Percentiles rank a stretch among this genome's conserved stretches.
Conservation (phyloP, 2,329 filamentous ascomycete species). For the Thelonectria discophora region DNA sequence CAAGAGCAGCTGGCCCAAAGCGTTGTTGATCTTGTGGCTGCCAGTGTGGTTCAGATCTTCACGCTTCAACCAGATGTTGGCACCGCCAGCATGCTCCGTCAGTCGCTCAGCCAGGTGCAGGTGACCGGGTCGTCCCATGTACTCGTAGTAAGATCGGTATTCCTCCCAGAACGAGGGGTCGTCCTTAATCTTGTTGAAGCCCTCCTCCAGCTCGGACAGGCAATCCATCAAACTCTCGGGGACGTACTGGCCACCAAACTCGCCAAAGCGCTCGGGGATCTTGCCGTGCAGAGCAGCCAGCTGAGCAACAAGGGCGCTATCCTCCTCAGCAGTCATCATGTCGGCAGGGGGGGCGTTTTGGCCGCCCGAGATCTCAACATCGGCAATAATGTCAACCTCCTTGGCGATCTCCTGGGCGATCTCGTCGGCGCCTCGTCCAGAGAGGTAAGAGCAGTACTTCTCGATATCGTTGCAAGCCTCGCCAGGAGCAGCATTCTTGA, state of each 20-base stretch:
- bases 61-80: conserved; percentile 97
- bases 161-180: conserved; percentile 97
- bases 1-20: conserved; percentile 89
- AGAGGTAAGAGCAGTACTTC: conserved; percentile 82
- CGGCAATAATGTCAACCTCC: conserved; percentile 71
- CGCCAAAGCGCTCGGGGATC: conserved; percentile 87
- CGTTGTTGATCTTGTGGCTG: conserved; percentile 99
- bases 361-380: conserved; percentile 53
- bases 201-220: conserved; percentile 85
- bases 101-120: conserved; percentile 88
- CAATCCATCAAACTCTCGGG: conserved; percentile 99
- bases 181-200: conserved; percentile 86
- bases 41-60: conserved; percentile 98
- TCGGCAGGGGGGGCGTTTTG: conserved; percentile 63
- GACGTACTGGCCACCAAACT: conserved; percentile 97
- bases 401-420: conserved; percentile 71
- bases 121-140: conserved; percentile 94
- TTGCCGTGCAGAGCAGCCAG: conserved; percentile 82
- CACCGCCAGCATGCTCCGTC: conserved; percentile 88
- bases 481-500: conserved; percentile 54
- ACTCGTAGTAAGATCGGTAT: conserved; percentile 93
- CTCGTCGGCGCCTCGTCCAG: conserved; percentile 56
- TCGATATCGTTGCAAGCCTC: conserved; percentile 73
- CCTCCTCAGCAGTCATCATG: conserved; percentile 63
- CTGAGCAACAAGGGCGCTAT: conserved; percentile 77